Evolutionary conservation across 179 eudicot genomes (phyloP), one percentile per base, ranked within the genome.

Genomic region (Silene noctiflora): DNA sequence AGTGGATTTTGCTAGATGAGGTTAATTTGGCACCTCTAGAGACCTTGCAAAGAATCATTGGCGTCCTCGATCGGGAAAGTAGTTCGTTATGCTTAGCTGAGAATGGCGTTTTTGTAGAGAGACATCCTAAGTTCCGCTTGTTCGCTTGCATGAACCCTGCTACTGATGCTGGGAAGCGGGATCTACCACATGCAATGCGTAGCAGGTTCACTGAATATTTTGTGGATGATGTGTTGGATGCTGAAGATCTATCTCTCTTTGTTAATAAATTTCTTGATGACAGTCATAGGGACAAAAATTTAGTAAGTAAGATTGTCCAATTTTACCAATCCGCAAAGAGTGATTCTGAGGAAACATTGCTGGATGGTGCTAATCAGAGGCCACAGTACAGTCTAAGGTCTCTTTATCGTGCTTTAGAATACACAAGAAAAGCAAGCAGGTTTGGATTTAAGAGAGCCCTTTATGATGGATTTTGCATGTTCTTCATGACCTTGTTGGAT

Each of bases 91-190:
- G 98, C 85, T 90, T 96, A 78, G 90, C 97, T 24, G 99, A 96
- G 85, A 90, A 94, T 85, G 99, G 99, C 61, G 96, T 91, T 78
- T 81, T 90, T 73, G 89, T 96, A 31, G 74, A 75, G 53, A 86
- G 98, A 79, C 88, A 96, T 84, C 85, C 91, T 39, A 81, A 85
- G 68, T 96, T 96, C 59, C 96, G 98, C 33, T 76, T 96, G 78
- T 96, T 96, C 87, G 99, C 98, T 55, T 96, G 99, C 81, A 96
- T 96, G 99, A 96, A 96, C 88, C 99, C 99, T 66, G 99, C 99
- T 74, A 96, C 95, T 76, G 98, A 96, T 89, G 97, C 99, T 71
- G 98, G 99, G 61, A 96, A 96, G 86, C 90, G 99, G 76, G 98
- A 96, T 81, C 85, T 96, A 81, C 96, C 98, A 25, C 86, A 81